Base-by-base conservation (phyloP, 495 filamentous ascomycete genomes). In the Tuber microsphaerosporum region DNA sequence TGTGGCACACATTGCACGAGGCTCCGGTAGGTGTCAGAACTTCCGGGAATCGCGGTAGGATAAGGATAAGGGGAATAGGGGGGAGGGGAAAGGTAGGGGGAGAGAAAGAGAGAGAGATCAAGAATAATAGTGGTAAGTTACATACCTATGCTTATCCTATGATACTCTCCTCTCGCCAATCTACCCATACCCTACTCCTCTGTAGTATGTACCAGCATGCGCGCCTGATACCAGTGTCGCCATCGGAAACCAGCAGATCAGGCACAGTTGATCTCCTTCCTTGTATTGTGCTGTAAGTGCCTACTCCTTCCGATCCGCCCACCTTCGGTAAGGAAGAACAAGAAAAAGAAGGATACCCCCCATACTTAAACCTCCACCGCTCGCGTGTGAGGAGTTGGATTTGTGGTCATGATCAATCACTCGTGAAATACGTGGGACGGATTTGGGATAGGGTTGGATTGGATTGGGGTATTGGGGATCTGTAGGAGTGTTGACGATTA, bases 331-430 rank as follows among this genome's bases (percentile, higher is more conserved):
- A n/a, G 56, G 56, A 1, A 16, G 14, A 65, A 5, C n/a, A 31
- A 17, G 56, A 65, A 65, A 65, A 31, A 16, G 10, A 34, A 34
- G 26, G 34, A 56, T 56, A 34, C 31, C 56, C 19, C 26, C 56
- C 56, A 10, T 65, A 65, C 56, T 65, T 65, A 65, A 65, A 65
- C 56, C 26, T 65, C 26, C 26, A 34, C 56, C 56, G 26, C 26
- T 65, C 12, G 56, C 26, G 26, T 26, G 56, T 6, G 48, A 12
- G 48, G 48, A 56, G 26, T 65, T 65, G 56, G 56, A 65, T 65
- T 65, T 31, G 56, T 34, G 17, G 26, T 65, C 56, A 65, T 65
- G 56, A 65, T 65, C 56, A 65, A 65, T 65, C 56, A 65, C 56
- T 65, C 56, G 56, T 34, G 56, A 61, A 4, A 65, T 65, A 65